These are phyloP conservation scores for Akebia trifoliata DNA, from an alignment of 164 flowering plant genomes.

Conservation along the genomic window DNA sequence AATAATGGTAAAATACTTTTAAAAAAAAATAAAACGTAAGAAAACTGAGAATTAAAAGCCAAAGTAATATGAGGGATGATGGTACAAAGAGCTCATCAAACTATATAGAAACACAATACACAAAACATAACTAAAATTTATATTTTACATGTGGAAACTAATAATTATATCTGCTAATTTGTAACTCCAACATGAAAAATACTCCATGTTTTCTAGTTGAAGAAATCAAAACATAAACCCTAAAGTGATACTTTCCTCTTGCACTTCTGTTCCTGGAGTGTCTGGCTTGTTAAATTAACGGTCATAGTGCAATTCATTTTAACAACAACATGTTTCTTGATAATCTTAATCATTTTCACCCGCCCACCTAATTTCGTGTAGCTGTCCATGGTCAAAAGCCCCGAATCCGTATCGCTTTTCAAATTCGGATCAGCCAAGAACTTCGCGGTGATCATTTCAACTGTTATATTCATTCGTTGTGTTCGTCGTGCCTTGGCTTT, in stretches of 20 bases:
- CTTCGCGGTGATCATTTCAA: slow-evolving; percentile 37
- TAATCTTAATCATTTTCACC: slow-evolving; percentile 37
- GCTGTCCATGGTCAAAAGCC: slow-evolving; percentile 35
- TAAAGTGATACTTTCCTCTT: slow-evolving; percentile 38
- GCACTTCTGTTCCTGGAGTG: slow-evolving; percentile 45
- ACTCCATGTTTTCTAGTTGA: not conserved
- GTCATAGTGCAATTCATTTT: slow-evolving; percentile 54
- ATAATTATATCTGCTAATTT: too few relatives aligned
- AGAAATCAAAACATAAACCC: not conserved
- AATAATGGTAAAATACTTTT: too few relatives aligned
- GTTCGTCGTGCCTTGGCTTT: slow-evolving; percentile 36
- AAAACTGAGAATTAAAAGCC: too few relatives aligned
- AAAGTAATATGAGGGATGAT: too few relatives aligned
- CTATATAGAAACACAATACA: too few relatives aligned
- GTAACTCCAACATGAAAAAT: too few relatives aligned
- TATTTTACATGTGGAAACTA: too few relatives aligned
- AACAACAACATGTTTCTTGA: slow-evolving; percentile 41
- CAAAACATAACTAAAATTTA: too few relatives aligned
- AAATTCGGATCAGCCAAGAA: slow-evolving; percentile 24
- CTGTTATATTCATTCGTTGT: slow-evolving; percentile 33
- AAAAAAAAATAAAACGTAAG: too few relatives aligned
- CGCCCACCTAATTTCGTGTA: slow-evolving; percentile 47
- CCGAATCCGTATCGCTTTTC: slow-evolving; percentile 25
- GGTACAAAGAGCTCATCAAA: too few relatives aligned
- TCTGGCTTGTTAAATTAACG: slow-evolving; percentile 28